Evolutionary conservation across 768 basidiomycete genomes (phyloP).

Genomic region (Tylopilus cervinicoccineus): DNA sequence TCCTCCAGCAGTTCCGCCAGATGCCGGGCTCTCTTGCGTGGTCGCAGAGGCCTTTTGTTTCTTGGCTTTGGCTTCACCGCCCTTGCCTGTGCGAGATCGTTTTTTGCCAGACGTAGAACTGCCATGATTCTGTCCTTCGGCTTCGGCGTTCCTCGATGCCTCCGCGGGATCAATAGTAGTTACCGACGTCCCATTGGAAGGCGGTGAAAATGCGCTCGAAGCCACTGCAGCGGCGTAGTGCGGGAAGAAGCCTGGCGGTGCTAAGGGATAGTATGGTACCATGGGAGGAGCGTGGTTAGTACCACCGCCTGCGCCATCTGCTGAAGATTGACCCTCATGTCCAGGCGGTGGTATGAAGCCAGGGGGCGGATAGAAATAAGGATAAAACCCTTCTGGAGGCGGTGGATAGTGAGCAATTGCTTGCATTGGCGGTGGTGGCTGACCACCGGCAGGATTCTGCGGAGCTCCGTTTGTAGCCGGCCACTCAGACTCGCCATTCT

Average conservation of each 20-base stretch:
- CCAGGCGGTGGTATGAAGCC: slow-evolving; percentile 37
- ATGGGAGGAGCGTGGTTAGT: slow-evolving; percentile 27
- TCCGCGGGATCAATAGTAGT: slow-evolving; percentile 26
- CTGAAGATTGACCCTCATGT: slow-evolving; percentile 33
- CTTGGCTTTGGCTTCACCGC: slow-evolving; percentile 29
- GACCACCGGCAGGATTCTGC: slow-evolving; percentile 10
- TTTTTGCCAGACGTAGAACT: slow-evolving; percentile 25
- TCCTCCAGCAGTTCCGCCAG: slow-evolving; percentile 25
- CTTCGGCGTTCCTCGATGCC: slow-evolving; percentile 21
- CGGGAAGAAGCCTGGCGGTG: slow-evolving; percentile 40
- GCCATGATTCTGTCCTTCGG: slow-evolving; percentile 16
- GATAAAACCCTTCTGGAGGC: slow-evolving; percentile 41
- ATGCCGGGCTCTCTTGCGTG: slow-evolving; percentile 14
- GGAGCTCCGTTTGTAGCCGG: slow-evolving; percentile 22
- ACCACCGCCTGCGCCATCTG: slow-evolving; percentile 32
- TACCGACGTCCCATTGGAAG: slow-evolving; percentile 22
- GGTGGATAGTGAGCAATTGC: slow-evolving; percentile 30
- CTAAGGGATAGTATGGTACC: slow-evolving; percentile 35
- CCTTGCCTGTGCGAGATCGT: slow-evolving; percentile 28
- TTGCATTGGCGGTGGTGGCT: slow-evolving; percentile 26
- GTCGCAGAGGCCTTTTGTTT: slow-evolving; percentile 25
- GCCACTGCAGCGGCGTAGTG: slow-evolving; percentile 28
- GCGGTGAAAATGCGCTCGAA: slow-evolving; percentile 31
- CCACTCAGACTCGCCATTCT: slow-evolving; percentile 34
- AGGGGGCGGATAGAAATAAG: slow-evolving; percentile 40